Evolutionary conservation across 257 asterid genomes (phyloP), one percentile per base, ranked within the genome.

Genomic region (Plectranthus barbatus): DNA sequence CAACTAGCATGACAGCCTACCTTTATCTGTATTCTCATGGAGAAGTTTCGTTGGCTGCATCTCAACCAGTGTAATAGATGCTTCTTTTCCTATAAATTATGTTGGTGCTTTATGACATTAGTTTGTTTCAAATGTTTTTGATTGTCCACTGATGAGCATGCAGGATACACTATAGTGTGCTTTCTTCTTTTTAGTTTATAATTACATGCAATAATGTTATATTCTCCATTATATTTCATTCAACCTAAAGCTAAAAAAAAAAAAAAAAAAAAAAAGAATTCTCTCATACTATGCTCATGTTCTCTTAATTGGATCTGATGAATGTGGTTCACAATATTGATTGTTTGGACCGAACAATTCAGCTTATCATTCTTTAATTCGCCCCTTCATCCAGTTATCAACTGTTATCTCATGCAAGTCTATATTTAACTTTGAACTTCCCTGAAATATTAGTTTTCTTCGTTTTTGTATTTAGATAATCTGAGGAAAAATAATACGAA

Each of bases 31-130:
- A 93, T 74, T 93, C 99, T 69, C 94, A 93, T 21, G 99, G 99
- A 72, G 99, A 90, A 83, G 95, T 90, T 67, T 72, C 91, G 19
- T 79, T 90, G 83, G 96, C 99, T 62, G 99, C 99, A 58, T 93
- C 83, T 71, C 99, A 93, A 93, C 99, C 99, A 84, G 99, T 93
- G 99, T 93, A 93, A 90, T 93, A 93, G 99, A 93, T 93, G 92
- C 85, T 80, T 83, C 97, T 80, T 83, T 74, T 86, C 70, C 65
- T 72, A 34, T 50, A 70, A 17, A 58, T 54, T 70, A 51, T 57
- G 37, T 66, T 48, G 65, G 62, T 10, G 7, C 48, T 60, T 60
- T 59, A 6, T 69, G 13, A 42, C 21, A 7, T 70, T 57, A 19
- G 47, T 50, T 36, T 71, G 60, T 36, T 65, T 52, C 62, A 60